Base-by-base conservation (phyloP, 306 rosid species). In the Medicago lupulina region DNA sequence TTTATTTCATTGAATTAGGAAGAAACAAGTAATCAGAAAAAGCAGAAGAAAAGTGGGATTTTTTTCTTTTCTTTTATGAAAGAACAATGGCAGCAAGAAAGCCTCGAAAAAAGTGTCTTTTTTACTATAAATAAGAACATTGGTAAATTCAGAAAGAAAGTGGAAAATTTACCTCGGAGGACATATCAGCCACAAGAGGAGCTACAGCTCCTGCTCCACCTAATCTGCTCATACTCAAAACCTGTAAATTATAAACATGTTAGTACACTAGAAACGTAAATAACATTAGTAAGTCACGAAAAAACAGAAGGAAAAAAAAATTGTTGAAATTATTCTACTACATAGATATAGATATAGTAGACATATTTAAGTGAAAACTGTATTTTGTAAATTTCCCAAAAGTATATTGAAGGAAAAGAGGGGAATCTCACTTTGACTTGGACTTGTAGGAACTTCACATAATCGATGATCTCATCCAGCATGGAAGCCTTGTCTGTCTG, bases 401-500 rank as follows among this genome's bases (percentile, higher is more conserved):
- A 55, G n/a, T 13, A 21, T 11, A 39, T 15, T 18, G 50, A 51
- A 16, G 64, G 65, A 50, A 71, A 34, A 38, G 49, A 63, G 43
- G 61, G 47, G 72, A 76, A 54, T 34, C 79, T 76, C 16, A 96
- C 99, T 93, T 96, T 92, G 84, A 96, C 98, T 89, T 96, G 99
- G 71, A 96, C 93, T 84, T 96, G 99, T 17, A 96, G 89, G 81
- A 96, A 96, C 80, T 90, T 96, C 8, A 96, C 99, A 84, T 96
- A 96, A 67, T 92, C 99, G 49, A 96, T 96, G 78, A 96, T 96
- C 96, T 96, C 99, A 81, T 96, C 99, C 68, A 96, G 89, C 99
- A 96, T 96, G 69, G 99, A 96, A 74, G 99, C 97, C 78, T 96
- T 96, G 67, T 96, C 99, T 74, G 99, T 89, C 99, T 96, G 97